These are phyloP conservation scores for Zopfia rhizophila DNA, from an alignment of 2,329 filamentous ascomycete genomes.

Conservation along the genomic window DNA sequence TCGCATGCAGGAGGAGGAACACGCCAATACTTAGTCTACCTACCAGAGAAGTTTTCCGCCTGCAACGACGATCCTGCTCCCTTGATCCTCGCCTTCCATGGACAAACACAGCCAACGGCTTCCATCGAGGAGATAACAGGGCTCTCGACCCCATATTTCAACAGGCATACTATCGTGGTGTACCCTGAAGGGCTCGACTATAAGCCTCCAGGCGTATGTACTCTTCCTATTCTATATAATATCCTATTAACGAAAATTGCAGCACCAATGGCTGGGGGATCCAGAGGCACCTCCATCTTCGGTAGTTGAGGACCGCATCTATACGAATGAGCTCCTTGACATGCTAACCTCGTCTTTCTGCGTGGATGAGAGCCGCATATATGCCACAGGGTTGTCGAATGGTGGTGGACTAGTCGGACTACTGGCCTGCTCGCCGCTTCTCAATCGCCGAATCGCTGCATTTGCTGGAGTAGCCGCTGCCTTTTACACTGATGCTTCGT, in stretches of 20 bases:
- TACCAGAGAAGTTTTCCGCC: conserved; percentile 25
- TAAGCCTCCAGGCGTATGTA: conserved; percentile 29
- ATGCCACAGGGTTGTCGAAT: conserved; percentile 63
- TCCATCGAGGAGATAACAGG: conserved; percentile 32
- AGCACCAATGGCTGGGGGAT: conserved; percentile 55
- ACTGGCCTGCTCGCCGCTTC: conserved; percentile 55
- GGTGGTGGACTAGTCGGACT: conserved; percentile 63
- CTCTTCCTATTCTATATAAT: too few species aligned
- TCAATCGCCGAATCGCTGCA: conserved; percentile 56
- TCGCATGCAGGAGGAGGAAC: conserved; percentile 28
- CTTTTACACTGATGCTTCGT: conserved; percentile 47
- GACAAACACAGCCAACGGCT: conserved; percentile 28
- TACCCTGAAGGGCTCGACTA: conserved; percentile 34
- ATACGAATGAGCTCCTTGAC: conserved; percentile 53
- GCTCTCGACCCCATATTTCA: conserved; percentile 31
- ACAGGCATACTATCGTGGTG: conserved; percentile 27
- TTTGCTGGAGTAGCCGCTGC: conserved; percentile 60
- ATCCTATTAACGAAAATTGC: too few species aligned
- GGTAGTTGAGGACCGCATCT: conserved; percentile 55
- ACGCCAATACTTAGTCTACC: conserved; percentile 28
- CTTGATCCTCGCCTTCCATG: conserved; percentile 33
- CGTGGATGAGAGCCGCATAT: conserved; percentile 56
- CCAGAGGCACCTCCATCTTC: conserved; percentile 41
- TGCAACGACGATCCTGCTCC: conserved; percentile 26
- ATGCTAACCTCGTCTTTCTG: conserved; percentile 54